phyloP scores from a whole-genome alignment of 2,329 filamentous ascomycete genomes.

The Cercospora citrullina region DNA sequence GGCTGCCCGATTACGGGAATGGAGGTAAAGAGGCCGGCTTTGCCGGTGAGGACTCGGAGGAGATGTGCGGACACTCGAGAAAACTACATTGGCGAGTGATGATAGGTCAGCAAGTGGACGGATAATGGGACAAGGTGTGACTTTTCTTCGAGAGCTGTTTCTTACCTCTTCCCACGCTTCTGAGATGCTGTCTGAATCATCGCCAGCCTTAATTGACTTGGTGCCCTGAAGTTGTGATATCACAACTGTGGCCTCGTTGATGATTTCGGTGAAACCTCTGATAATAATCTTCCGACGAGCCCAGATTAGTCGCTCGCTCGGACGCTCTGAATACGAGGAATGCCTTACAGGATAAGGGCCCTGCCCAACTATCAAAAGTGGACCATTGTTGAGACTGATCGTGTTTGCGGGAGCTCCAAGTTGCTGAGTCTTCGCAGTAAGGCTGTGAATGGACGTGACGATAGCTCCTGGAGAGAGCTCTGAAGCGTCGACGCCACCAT shows the following conservation, averaged over 20 bases:
- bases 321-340: not conserved
- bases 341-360: not conserved
- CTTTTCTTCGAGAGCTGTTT: too few relatives aligned
- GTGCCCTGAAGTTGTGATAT: not conserved
- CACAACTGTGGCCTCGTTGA: not conserved
- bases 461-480: not conserved
- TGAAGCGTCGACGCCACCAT: not conserved
- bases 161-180: not conserved
- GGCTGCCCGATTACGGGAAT: not conserved
- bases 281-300: not conserved
- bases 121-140: too few relatives aligned
- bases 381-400: not conserved
- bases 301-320: not conserved
- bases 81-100: not conserved
- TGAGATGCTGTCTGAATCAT: not conserved
- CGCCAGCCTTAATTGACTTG: not conserved
- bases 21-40: not conserved
- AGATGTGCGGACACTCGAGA: not conserved
- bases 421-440: not conserved
- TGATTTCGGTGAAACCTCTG: not conserved
- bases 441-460: not conserved
- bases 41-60: not conserved
- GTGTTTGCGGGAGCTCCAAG: not conserved
- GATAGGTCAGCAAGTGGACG: not conserved
- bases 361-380: not conserved